Evolutionary conservation across 805 yeast genomes (phyloP).

Genomic region (Starmerella apis): DNA sequence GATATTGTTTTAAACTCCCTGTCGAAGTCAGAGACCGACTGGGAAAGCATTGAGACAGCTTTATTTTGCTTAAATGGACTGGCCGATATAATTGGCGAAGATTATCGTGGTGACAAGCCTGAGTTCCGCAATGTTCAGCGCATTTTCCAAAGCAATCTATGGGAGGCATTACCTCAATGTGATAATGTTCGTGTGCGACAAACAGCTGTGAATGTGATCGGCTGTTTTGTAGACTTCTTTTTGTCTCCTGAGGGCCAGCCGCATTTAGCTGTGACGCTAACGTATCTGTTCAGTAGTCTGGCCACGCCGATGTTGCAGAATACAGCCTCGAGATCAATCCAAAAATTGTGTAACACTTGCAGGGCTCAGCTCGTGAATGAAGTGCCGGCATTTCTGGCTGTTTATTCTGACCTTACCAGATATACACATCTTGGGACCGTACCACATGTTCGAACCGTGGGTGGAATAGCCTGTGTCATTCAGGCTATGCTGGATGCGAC

Average conservation of each 20-base stretch:
- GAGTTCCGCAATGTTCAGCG: conserved; percentile 30
- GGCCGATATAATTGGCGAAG: conserved; percentile 40
- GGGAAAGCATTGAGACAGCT: conserved; percentile 49
- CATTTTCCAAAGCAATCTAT: conserved; percentile 28
- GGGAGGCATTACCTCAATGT: conserved; percentile 26
- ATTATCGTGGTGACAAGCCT: conserved; percentile 16
- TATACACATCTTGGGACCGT: conserved; percentile 17
- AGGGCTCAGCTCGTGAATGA: conserved; percentile 24
- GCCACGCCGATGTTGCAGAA: conserved; percentile 30
- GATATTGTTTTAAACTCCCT: conserved; percentile 17
- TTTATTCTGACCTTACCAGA: conserved; percentile 22
- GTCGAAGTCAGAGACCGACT: conserved; percentile 14
- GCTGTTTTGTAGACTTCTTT: conserved; percentile 53
- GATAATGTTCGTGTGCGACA: conserved; percentile 32
- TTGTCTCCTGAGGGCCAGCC: conserved; percentile 37
- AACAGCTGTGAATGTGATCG: conserved; percentile 48
- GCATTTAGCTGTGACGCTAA: conserved; percentile 44
- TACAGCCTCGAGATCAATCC: conserved; percentile 46
- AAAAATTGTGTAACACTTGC: conserved; percentile 35
- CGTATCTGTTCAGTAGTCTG: conserved; percentile 42
- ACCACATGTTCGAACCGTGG: conserved; percentile 31
- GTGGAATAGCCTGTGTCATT: conserved; percentile 30
- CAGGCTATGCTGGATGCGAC: conserved; percentile 24
- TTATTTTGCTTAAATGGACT: conserved; percentile 49
- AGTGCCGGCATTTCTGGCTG: conserved; percentile 27